phyloP scores from a whole-genome alignment of 1,139 yeast genomes.

The Yamadazyma atmosphaerica region DNA sequence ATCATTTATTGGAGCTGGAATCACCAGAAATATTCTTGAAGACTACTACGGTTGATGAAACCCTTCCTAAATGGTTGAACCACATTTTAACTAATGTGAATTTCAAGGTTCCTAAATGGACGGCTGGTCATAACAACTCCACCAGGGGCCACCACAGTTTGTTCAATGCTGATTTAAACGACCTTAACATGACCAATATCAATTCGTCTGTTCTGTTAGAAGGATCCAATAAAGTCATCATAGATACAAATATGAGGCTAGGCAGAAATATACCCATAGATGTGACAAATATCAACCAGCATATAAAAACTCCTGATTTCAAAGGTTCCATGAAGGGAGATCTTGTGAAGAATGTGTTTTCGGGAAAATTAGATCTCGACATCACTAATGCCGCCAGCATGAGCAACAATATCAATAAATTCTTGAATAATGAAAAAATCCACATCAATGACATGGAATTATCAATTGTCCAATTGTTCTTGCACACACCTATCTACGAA shows the following conservation, averaged over 20 bases:
- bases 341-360: not conserved
- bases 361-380: slow-evolving; percentile 1
- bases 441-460: not conserved
- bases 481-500: not conserved
- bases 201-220: not conserved
- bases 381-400: not conserved
- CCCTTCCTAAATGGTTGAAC: slow-evolving; percentile 15
- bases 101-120: slow-evolving; percentile 6
- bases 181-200: not conserved
- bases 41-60: not conserved
- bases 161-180: not conserved
- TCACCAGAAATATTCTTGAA: slow-evolving; percentile 3
- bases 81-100: slow-evolving; percentile 11
- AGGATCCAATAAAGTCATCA: not conserved
- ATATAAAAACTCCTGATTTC: not conserved
- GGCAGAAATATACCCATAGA: not conserved
- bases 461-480: not conserved
- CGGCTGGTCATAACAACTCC: not conserved
- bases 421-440: not conserved
- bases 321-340: slow-evolving; percentile 1
- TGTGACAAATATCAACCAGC: not conserved
- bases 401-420: not conserved
- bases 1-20: slow-evolving; percentile 1
- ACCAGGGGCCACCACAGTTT: not conserved
- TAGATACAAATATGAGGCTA: not conserved